Evolutionary conservation across 345 rosid species (phyloP).

Genomic region (Eucalyptus marginata): DNA sequence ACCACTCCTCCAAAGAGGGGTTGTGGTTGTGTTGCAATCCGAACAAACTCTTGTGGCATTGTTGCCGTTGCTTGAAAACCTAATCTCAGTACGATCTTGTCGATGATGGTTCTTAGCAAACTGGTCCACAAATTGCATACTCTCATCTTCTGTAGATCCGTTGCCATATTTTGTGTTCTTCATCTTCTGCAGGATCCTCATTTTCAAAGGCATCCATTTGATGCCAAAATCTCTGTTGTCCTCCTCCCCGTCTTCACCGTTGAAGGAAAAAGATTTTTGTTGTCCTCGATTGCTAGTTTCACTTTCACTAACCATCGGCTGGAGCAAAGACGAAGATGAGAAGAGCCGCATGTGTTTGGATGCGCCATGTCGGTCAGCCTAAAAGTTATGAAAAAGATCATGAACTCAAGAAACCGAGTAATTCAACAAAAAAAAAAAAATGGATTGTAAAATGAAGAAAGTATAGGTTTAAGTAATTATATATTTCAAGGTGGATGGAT

Average conservation of each 20-base stretch:
- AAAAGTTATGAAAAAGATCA: not conserved
- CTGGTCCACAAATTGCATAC: not conserved
- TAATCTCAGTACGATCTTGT: not conserved
- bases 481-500: not conserved
- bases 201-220: slow-evolving; percentile 38
- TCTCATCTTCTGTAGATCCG: not conserved
- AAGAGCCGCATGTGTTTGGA: not conserved
- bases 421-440: not conserved
- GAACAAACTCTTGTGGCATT: slow-evolving; percentile 27
- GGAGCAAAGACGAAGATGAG: not conserved
- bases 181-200: slow-evolving; percentile 27
- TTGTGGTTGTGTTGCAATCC: slow-evolving; percentile 45
- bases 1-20: slow-evolving; percentile 76
- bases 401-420: not conserved
- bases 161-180: not conserved
- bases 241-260: not conserved
- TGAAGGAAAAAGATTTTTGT: not conserved
- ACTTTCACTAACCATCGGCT: not conserved
- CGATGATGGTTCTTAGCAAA: not conserved
- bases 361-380: not conserved
- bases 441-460: not conserved
- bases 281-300: not conserved
- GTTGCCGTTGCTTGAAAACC: not conserved
- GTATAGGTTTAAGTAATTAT: not conserved
- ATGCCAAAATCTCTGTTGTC: not conserved